Base-by-base conservation (phyloP, 1,284 basidiomycete genomes). In the Malassezia nana region DNA sequence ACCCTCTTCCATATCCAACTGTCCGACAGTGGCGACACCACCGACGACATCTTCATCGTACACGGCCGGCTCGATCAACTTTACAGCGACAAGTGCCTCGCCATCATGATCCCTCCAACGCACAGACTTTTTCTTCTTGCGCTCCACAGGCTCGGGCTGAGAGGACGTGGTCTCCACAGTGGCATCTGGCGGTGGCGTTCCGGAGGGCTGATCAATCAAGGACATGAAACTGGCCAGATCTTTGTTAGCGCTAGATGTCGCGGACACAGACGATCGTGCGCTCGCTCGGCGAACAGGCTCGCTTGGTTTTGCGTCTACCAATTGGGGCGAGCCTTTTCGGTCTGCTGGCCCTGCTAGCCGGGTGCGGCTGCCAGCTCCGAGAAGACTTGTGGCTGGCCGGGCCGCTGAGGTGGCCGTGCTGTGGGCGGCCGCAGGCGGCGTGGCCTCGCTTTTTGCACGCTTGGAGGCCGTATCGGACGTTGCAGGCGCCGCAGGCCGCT, bases 11-110 rank as follows among this genome's bases (percentile, higher is more conserved):
- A 62, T 59, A 22, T 59, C 55, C 13, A 61, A 48, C 7, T 35
- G 55, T 10, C 35, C 56, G 9, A 50, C 29, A 24, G 26, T 43
- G 30, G 47, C 35, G 18, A 50, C 51, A 20, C 35, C 42, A 2
- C 46, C 46, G 1, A 26, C 35, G 20, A 50, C 57, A 29, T 55
- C 57, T 38, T 60, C 58, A 7, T 60, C 63, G 25, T 67, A 67
- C 28, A 60, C 54, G 20, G 63, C 65, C 1, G 55, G 57, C 52
- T 67, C 63, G 33, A 67, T 64, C 26, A 60, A 16, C 38, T 52
- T 57, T 44, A 67, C 32, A 4, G 58, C 58, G 2, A 57, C 60
- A n/a, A 67, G 57, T 43, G 63, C 22, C 32, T 46, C 24, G 5
- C 54, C 62, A 31, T 48, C 53, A 33, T 64, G 60, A 7, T 58